phyloP scores from a whole-genome alignment of 2,329 filamentous ascomycete species.

The Cordyceps cicadae region DNA sequence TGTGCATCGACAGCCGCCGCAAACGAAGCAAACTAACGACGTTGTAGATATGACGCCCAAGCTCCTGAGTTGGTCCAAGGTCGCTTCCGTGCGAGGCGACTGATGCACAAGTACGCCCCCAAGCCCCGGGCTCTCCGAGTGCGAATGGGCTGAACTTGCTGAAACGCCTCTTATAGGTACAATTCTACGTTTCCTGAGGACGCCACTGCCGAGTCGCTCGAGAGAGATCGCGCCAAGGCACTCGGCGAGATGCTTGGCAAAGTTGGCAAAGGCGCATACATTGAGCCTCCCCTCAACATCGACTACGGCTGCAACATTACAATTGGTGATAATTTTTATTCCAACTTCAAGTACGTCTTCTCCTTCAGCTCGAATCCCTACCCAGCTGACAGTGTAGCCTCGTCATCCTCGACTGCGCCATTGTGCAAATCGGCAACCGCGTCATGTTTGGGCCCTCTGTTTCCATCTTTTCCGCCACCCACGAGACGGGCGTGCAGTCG shows the following conservation, averaged over 20 bases:
- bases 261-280: constrained; percentile 43
- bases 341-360: constrained; percentile 35
- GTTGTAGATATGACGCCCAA: constrained; percentile 40
- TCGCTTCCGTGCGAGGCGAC: constrained; percentile 45
- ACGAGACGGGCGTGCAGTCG: constrained; percentile 55
- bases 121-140: neutral
- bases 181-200: constrained; percentile 47
- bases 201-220: constrained; percentile 31
- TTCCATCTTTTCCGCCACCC: constrained; percentile 60
- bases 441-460: constrained; percentile 67
- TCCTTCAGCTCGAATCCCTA: neutral
- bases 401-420: constrained; percentile 65
- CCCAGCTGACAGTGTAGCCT: constrained; percentile 23
- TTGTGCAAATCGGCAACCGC: constrained; percentile 60
- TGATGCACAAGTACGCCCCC: constrained; percentile 43
- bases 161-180: neutral
- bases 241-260: constrained; percentile 41
- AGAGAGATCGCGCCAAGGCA: constrained; percentile 33
- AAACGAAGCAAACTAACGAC: neutral
- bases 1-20: constrained; percentile 15
- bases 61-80: constrained; percentile 39
- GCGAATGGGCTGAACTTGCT: neutral
- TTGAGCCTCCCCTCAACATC: constrained; percentile 54
- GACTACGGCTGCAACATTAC: constrained; percentile 61
- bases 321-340: constrained; percentile 55